These are phyloP conservation scores for Neocatenulostroma microsporum DNA, from an alignment of 2,329 filamentous ascomycete genomes.

Conservation along the genomic window DNA sequence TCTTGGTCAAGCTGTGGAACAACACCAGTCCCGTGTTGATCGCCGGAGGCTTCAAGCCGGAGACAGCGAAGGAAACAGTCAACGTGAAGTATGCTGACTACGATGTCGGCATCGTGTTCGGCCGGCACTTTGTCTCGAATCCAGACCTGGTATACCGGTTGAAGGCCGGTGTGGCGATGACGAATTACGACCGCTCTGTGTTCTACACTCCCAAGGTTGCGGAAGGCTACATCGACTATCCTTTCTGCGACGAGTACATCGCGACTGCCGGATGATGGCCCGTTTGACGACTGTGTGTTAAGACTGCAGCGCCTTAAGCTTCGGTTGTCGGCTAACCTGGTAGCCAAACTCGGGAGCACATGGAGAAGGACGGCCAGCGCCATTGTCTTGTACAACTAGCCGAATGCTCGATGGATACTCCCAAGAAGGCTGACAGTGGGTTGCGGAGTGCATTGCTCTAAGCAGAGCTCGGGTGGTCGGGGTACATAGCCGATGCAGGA, in stretches of 20 bases:
- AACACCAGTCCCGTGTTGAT: conserved; percentile 42
- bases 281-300: too few relatives aligned
- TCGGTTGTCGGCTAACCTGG: not conserved
- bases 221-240: not conserved
- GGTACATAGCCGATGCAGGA: not conserved
- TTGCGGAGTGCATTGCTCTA: conserved; percentile 1
- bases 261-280: conserved; percentile 12
- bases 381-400: not conserved
- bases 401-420: too few relatives aligned
- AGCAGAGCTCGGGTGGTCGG: not conserved
- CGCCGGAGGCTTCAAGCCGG: conserved; percentile 35
- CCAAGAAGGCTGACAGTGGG: too few relatives aligned
- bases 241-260: conserved; percentile 6
- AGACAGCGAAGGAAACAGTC: conserved; percentile 28
- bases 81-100: conserved; percentile 50
- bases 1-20: conserved; percentile 41
- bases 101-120: conserved; percentile 71
- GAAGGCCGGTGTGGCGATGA: conserved; percentile 46
- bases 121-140: conserved; percentile 42
- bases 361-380: not conserved
- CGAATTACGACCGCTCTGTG: conserved; percentile 66
- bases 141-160: conserved; percentile 42
- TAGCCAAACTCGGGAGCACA: not conserved
- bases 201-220: not conserved
- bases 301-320: conserved; percentile 6